These are phyloP conservation scores for Symbiodinium pilosum DNA, from an alignment of 73 alveolate genomes.

Conservation along the genomic window DNA sequence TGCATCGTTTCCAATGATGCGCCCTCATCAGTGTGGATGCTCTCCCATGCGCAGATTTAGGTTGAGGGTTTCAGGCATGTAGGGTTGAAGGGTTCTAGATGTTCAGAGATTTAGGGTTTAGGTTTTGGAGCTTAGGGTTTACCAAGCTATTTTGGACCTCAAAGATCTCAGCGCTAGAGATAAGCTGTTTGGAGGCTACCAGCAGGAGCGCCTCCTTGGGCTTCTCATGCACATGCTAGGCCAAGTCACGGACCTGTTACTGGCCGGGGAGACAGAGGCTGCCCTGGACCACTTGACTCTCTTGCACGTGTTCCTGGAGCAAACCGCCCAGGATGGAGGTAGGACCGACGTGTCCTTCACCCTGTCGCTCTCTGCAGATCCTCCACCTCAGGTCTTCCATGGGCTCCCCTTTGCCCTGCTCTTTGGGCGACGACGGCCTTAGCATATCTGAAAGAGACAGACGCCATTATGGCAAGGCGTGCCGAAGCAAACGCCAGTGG, in stretches of 20 bases:
- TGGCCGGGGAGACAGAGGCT: not conserved
- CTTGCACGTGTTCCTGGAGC: constrained; percentile 8
- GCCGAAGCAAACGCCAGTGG: not conserved
- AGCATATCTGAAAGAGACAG: not conserved
- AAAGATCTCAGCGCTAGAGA: too few species aligned
- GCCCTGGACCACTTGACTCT: not conserved
- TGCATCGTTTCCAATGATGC: too few species aligned
- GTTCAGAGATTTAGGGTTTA: too few species aligned
- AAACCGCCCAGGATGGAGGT: constrained; percentile 4
- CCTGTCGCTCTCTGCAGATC: constrained; percentile 1
- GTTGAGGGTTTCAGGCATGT: too few species aligned
- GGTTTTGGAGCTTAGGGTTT: too few species aligned
- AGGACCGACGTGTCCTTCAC: not conserved
- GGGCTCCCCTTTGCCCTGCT: constrained; percentile 17
- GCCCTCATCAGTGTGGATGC: too few species aligned
- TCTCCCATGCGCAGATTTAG: too few species aligned
- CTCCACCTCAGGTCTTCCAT: constrained; percentile 12
- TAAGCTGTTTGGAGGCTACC: too few species aligned
- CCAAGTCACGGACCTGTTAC: not conserved
- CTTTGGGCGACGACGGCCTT: constrained; percentile 11
- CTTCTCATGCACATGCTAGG: not conserved
- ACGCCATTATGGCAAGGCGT: not conserved
- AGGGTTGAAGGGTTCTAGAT: too few species aligned
- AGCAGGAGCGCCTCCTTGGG: not conserved
- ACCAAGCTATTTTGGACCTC: too few species aligned